Base-by-base conservation (phyloP, 148 eudicot species). In the Rhododendron mucronatum region DNA sequence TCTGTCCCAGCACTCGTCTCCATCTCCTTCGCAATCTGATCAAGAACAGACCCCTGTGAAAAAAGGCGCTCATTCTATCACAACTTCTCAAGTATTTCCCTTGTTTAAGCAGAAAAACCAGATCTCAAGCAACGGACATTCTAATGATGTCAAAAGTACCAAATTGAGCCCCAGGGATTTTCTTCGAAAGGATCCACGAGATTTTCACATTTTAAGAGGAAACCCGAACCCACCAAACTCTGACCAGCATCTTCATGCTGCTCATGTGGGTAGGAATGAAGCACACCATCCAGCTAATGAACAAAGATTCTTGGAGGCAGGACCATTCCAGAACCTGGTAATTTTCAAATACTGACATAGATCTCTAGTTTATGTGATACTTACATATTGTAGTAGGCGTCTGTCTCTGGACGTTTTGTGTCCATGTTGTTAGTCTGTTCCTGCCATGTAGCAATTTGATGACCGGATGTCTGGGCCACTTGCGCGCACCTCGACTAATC, bases 11-110 rank as follows among this genome's bases (percentile, higher is more conserved):
- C 93, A 91, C 59, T 96, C 96, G 1, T 95, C 99, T 51, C 98
- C 98, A 0, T 93, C 96, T 45, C 98, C 98, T 0, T 93, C 96
- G 30, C 96, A 91, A 57, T 95, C 99, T 48, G 99, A 96, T 90
- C 96, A 94, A 80, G 99, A 93, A 33, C 95, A 86, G 69, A 88
- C 92, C 30, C 88, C 92, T 3, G 80, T 86, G 26, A 89, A 89
- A 77, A 91, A 84, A 30, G 84, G 86, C 39, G 65, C 84, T 30
- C 87, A 35, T 69, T 37, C 89, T 5, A 74, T 69, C 37, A 53
- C 83, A 18, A 45, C 90, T 44, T 65, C 92, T 65, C 90, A 87
- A 67, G 71, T 69, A 16, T 88, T 90, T 79, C 95, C 93, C 16
- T 55, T 89, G 21, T 83, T 89, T 20, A 88, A 89, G 89, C 93